Percentiles rank a stretch among this genome's conserved stretches.
phyloP scores from a whole-genome alignment of 805 yeast genomes.

The Saturnispora saitoi region DNA sequence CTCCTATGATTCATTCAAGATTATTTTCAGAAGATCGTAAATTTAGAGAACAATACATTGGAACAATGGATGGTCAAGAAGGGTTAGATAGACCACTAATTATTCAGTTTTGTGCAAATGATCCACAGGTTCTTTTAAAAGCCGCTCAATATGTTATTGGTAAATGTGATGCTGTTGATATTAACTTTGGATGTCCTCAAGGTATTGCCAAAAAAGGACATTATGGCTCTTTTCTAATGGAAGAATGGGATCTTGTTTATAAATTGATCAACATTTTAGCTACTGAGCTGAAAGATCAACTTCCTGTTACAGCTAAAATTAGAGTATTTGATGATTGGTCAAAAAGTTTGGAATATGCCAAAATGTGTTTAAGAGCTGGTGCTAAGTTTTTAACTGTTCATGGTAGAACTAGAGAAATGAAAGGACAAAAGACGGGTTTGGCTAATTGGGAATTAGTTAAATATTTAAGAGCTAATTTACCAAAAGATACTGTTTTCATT shows the following conservation, averaged over 20 bases:
- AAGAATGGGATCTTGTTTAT: conserved; percentile 83
- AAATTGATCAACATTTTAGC: conserved; percentile 67
- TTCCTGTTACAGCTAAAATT: conserved; percentile 94
- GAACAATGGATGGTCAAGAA: conserved; percentile 61
- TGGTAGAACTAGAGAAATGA: conserved; percentile 95
- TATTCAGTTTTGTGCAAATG: conserved; percentile 95
- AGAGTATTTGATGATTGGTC: conserved; percentile 80
- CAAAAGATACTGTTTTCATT: conserved; percentile 75
- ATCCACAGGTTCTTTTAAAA: conserved; percentile 68
- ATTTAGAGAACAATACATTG: conserved; percentile 71
- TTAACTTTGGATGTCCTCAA: conserved; percentile 96
- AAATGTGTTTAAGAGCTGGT: conserved; percentile 83
- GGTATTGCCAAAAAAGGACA: conserved; percentile 93
- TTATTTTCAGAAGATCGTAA: conserved; percentile 78
- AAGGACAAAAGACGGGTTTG: conserved; percentile 91
- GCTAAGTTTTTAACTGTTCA: conserved; percentile 94
- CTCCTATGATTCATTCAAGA: conserved; percentile 95
- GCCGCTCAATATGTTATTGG: conserved; percentile 81
- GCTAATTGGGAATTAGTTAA: conserved; percentile 85
- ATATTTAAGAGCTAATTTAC: conserved; percentile 69
- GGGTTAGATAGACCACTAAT: conserved; percentile 73
- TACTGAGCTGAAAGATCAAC: conserved; percentile 44
- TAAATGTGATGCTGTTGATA: conserved; percentile 90
- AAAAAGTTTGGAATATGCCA: conserved; percentile 79
- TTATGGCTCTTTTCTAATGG: conserved; percentile 95